Percentiles rank a stretch among this genome's conserved stretches.
Conservation (phyloP, 192 early-diverging fungal genomes). For the Diversispora eburnea region DNA sequence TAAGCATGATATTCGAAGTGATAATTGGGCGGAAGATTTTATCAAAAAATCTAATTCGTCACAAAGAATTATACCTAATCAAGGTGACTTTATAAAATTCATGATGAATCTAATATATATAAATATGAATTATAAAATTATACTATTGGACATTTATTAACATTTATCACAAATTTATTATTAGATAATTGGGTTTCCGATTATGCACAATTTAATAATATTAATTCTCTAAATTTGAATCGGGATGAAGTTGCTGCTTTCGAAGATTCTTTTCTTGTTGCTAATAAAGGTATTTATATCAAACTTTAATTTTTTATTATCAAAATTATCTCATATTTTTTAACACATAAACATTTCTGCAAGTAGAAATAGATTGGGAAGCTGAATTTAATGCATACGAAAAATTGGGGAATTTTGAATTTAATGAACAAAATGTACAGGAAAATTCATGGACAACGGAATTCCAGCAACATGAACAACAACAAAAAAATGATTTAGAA, state of each 20-base stretch:
- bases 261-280: constrained; percentile 65
- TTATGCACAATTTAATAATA: constrained; percentile 41
- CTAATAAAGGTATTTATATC: constrained; percentile 40
- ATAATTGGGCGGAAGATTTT: constrained; percentile 73
- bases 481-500: constrained; percentile 42
- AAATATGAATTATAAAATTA: no score
- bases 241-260: constrained; percentile 61
- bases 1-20: constrained; percentile 31
- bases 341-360: not conserved
- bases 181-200: constrained; percentile 45
- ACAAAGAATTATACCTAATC: constrained; percentile 35
- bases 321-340: not conserved
- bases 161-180: constrained; percentile 12
- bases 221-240: constrained; percentile 10
- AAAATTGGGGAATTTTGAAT: constrained; percentile 38
- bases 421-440: constrained; percentile 49
- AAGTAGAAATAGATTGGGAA: constrained; percentile 46
- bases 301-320: not conserved
- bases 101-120: constrained; percentile 22
- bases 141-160: not conserved
- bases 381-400: constrained; percentile 48
- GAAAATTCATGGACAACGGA: constrained; percentile 52
- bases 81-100: constrained; percentile 42
- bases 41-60: constrained; percentile 36
- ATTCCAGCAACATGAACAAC: constrained; percentile 41